These are phyloP conservation scores for Neurospora sp. DNA, from an alignment of 2,329 filamentous ascomycete species.

Conservation along the genomic window DNA sequence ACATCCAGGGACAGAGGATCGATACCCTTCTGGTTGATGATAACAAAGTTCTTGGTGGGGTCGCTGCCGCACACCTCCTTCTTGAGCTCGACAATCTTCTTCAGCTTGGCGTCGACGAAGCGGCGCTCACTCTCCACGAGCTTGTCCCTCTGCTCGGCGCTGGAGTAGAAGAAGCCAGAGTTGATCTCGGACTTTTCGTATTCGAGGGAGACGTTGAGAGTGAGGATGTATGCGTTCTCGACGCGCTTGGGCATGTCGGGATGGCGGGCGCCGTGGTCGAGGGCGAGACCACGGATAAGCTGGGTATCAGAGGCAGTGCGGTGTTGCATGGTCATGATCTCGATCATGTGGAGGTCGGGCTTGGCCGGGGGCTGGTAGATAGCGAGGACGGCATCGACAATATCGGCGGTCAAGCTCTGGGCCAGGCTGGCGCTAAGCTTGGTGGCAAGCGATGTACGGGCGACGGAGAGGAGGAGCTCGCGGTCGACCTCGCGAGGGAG, in stretches of 20 bases:
- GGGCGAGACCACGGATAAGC: slow-evolving; percentile 81
- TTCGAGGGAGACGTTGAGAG: slow-evolving; percentile 90
- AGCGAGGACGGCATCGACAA: slow-evolving; percentile 90
- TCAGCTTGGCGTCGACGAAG: slow-evolving; percentile 91
- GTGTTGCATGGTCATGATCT: slow-evolving; percentile 99
- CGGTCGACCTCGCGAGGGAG: slow-evolving; percentile 78
- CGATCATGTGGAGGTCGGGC: slow-evolving; percentile 97
- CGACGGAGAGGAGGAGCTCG: slow-evolving; percentile 86
- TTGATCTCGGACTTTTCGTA: slow-evolving; percentile 99
- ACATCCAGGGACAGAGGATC: slow-evolving; percentile 94
- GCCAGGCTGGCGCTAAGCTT: slow-evolving; percentile 88
- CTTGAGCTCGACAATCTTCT: slow-evolving; percentile 97
- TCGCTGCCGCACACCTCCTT: slow-evolving; percentile 94
- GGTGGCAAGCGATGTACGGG: slow-evolving; percentile 86
- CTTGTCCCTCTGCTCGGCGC: slow-evolving; percentile 93
- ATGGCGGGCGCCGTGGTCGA: slow-evolving; percentile 93
- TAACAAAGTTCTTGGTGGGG: slow-evolving; percentile 88
- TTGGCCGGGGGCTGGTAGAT: slow-evolving; percentile 86
- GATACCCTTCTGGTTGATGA: slow-evolving; percentile 99
- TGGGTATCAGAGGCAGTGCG: slow-evolving; percentile 91
- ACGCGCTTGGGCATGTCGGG: slow-evolving; percentile 97
- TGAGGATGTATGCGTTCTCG: slow-evolving; percentile 91
- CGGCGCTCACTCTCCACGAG: slow-evolving; percentile 93
- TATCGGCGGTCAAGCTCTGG: slow-evolving; percentile 82
- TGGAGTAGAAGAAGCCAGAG: slow-evolving; percentile 97